Percentiles rank a stretch among this genome's conserved stretches.
phyloP scores from a whole-genome alignment of 306 rosid genomes.

The Quercus gilva region DNA sequence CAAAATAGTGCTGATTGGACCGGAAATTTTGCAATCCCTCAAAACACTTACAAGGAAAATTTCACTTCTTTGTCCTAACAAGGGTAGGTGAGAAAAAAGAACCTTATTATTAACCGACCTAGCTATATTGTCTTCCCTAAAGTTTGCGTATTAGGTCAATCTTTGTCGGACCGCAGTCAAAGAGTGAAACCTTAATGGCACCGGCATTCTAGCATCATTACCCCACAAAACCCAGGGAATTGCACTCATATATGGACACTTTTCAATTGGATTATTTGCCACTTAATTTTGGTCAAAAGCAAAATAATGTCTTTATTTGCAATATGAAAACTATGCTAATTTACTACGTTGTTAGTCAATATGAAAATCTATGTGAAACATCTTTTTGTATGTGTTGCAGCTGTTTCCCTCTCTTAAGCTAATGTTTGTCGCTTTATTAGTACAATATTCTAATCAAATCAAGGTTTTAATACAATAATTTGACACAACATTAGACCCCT shows the following conservation, averaged over 20 bases:
- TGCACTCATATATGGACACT: not conserved
- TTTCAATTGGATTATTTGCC: not conserved
- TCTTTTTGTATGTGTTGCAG: not conserved
- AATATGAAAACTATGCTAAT: not conserved
- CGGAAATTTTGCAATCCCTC: too few relatives aligned
- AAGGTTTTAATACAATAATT: not conserved
- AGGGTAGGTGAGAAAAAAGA: too few relatives aligned
- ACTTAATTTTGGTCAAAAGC: not conserved
- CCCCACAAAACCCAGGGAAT: not conserved
- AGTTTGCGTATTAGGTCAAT: not conserved
- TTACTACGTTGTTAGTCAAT: not conserved
- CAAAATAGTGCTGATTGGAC: too few relatives aligned
- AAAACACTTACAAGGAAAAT: too few relatives aligned
- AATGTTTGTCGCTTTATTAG: not conserved
- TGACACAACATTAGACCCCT: not conserved
- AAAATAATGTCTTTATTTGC: not conserved
- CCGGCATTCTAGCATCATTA: not conserved
- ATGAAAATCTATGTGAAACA: not conserved
- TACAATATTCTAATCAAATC: not conserved
- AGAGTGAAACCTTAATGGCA: not conserved
- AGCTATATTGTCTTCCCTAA: too few relatives aligned
- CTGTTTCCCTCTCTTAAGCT: not conserved
- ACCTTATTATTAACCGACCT: too few relatives aligned
- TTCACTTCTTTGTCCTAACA: too few relatives aligned
- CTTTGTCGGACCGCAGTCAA: not conserved